Evolutionary conservation across 257 asterid genomes (phyloP), one percentile per base, ranked within the genome.

Genomic region (Verbena officinalis): DNA sequence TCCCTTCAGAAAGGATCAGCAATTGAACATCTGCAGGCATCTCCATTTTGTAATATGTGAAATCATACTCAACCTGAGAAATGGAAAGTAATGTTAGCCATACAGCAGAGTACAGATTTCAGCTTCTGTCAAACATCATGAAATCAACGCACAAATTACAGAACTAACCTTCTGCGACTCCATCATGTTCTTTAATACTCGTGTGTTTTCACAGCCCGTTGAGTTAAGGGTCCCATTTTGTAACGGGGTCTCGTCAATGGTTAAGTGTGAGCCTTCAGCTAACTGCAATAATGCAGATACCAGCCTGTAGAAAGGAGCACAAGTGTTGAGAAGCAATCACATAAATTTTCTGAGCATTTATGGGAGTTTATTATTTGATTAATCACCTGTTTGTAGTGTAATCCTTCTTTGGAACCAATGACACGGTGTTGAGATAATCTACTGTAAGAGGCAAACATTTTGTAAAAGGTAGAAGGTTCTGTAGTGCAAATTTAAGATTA

Each of bases 1-100:
- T 90, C 49, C 84, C 95, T 74, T 94, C 97, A 9, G 96, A 94
- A 49, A 90, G 86, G 77, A 94, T 70, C 67, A 94, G 73, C 69
- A 90, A 50, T 73, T 94, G 96, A 65, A 88, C 69, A 64, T 94
- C 95, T 0, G 86, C 78, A 21, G 77, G 72, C 95, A 88, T 90
- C 73, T 93, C 97, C 90, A 90, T 83, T 74, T 87, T 90, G 72
- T 93, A 93, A 56, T 84, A 90, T 27, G 90, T 86, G 72, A 88
- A 94, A 71, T 94, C 97, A 72, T 94, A 94, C 74, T 80, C 93
- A 65, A 86, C 96, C 91, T 88, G 84, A 20, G 30, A 9, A 71
- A 50, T 33, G 34, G 49, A 12, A 55, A 44, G 43, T 42, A 46
- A 46, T 42, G 61, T 52, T 27, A 55, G 63, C 16, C 45, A 22